phyloP scores from a whole-genome alignment of 129 eudicot species.

The Escallonia herrerae region DNA sequence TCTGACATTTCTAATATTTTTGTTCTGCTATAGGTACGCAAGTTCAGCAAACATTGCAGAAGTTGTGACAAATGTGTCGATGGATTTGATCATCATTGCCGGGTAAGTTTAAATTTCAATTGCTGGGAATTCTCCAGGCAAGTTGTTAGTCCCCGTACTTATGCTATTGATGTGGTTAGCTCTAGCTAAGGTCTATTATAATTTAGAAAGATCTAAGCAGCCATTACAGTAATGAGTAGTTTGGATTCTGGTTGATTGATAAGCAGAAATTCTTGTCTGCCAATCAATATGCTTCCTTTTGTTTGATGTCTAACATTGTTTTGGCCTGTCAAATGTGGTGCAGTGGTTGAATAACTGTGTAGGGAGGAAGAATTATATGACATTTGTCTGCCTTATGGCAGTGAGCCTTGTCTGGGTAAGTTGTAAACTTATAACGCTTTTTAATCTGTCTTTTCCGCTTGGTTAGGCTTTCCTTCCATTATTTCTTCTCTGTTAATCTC shows the following conservation, averaged over 20 bases:
- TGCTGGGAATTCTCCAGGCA: neutral
- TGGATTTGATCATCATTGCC: conserved; percentile 97
- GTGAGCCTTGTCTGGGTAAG: conserved; percentile 81
- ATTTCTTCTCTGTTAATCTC: neutral
- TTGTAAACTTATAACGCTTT: neutral
- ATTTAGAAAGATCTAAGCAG: neutral
- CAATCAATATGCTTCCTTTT: neutral
- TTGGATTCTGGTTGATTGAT: neutral
- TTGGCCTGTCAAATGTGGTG: conserved; percentile 13
- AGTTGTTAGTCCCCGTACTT: no score
- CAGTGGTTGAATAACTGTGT: conserved; percentile 98
- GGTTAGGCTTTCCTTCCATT: neutral
- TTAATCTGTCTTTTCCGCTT: neutral
- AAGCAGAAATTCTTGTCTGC: neutral
- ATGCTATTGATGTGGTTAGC: neutral
- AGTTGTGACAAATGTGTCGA: conserved; percentile 98
- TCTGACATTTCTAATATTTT: no score
- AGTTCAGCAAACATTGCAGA: conserved; percentile 94
- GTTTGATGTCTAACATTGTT: conserved; percentile 12
- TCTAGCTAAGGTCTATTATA: neutral
- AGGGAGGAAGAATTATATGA: conserved; percentile 74
- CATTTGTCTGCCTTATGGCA: conserved; percentile 82
- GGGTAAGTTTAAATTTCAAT: conserved; percentile 36
- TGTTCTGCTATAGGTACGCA: conserved; percentile 57
- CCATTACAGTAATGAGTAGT: neutral